Base-by-base conservation (phyloP, 2,329 filamentous ascomycete species). In the Chaetomiaceae sp. region DNA sequence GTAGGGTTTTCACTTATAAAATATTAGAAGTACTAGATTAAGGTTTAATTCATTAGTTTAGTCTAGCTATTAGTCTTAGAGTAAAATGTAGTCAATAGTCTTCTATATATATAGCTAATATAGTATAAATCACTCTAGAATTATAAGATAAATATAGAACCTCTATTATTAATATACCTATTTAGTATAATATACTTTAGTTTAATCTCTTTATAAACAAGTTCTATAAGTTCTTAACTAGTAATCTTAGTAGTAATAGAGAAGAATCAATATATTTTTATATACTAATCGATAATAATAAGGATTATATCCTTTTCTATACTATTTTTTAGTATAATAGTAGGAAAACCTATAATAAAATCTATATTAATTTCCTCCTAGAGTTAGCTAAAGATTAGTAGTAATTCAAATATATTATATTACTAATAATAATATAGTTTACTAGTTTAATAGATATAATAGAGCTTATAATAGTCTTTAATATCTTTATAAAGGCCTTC, bases 231-330 rank as follows among this genome's bases (percentile, higher is more conserved):
- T n/a, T 47, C 31, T 33, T 47, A 8, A 17, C 44, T 47, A 12
- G n/a, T 39, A 3, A 47, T 47, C 5, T 13, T 10, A 2, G 16
- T 21, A 39, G 5, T 31, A 2, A 47, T 14, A 1, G 25, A 5
- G n/a, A 46, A 46, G 16, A 46, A 46, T 3, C 44, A 31, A n/a
- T n/a, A 30, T 16, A 46, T 46, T 13, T 46, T 46, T 2, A 23
- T 46, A 20, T 19, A 46, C 3, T 16, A 4, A 8, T 46, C 21
- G 2, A 46, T 13, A 20, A 46, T 14, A 3, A 46, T 23, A 3
- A 46, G 34, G 20, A 46, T 39, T 8, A 14, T 8, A n/a, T 46
- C 23, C 10, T 38, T 30, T 19, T 46, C 23, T 2, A 5, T 19
- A 10, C 34, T 16, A 17, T 35, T 12, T 17, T 3, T 2, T 2